Conservation (phyloP, 1,284 basidiomycete species). For the Melampsora larici-populina region DNA sequence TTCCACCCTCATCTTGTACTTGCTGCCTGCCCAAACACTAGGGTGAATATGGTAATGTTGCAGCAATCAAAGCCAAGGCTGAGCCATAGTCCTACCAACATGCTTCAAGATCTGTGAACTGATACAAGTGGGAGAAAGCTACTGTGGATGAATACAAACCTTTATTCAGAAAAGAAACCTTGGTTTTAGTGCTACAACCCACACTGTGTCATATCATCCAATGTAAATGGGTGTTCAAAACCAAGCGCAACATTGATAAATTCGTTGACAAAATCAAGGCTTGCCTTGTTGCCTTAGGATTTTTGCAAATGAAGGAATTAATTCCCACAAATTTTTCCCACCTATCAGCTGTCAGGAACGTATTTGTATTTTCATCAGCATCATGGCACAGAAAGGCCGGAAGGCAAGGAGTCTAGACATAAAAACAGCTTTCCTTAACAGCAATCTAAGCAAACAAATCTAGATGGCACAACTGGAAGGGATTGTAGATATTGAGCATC, state of each 20-base stretch:
- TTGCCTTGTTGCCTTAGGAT: too few species aligned
- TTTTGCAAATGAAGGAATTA: not conserved
- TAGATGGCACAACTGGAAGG: constrained; percentile 10
- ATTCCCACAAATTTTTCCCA: not conserved
- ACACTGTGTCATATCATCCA: not conserved
- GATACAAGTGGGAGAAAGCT: not conserved
- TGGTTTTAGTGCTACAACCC: not conserved
- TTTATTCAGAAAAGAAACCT: not conserved
- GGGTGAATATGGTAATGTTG: not conserved
- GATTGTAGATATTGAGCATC: not conserved
- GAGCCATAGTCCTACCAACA: not conserved
- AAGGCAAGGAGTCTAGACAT: not conserved
- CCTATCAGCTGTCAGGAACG: not conserved
- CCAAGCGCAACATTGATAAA: not conserved
- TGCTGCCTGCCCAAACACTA: not conserved
- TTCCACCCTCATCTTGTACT: too few species aligned
- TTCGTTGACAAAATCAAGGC: constrained; percentile 1
- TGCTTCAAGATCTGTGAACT: not conserved
- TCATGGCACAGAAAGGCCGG: not conserved
- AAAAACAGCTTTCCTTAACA: constrained; percentile 14
- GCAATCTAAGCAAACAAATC: not conserved
- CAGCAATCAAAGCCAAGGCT: not conserved
- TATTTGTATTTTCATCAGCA: not conserved
- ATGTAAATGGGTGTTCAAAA: constrained; percentile 28
- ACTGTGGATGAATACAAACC: not conserved